phyloP scores from a whole-genome alignment of 371 early-diverging fungal species.

The Mucor circinelloides region DNA sequence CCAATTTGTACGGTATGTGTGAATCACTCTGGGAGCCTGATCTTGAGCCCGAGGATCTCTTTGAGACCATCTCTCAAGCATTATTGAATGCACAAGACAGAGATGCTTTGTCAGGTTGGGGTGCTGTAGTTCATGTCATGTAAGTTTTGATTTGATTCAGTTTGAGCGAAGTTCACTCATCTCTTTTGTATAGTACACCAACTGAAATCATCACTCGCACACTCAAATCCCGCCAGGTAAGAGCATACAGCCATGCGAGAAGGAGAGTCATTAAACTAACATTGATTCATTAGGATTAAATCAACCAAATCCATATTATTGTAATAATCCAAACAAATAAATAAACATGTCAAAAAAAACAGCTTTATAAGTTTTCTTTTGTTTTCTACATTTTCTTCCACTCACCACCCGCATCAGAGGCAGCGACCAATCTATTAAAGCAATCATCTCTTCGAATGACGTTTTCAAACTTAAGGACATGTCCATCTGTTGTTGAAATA shows the following conservation, averaged over 20 bases:
- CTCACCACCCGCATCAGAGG: constrained; percentile 31
- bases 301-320: background rate
- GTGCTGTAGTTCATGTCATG: constrained; percentile 95
- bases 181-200: constrained; percentile 66
- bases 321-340: background rate
- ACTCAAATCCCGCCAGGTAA: constrained; percentile 82
- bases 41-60: constrained; percentile 97
- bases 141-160: constrained; percentile 31
- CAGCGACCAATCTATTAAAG: constrained; percentile 39
- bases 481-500: constrained; percentile 30
- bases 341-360: background rate
- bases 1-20: constrained; percentile 96
- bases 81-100: constrained; percentile 98
- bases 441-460: constrained; percentile 46
- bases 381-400: constrained; percentile 22
- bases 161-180: background rate
- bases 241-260: background rate
- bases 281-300: constrained; percentile 8
- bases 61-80: constrained; percentile 97
- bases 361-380: background rate
- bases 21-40: constrained; percentile 98
- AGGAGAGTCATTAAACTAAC: background rate
- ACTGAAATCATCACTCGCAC: constrained; percentile 85
- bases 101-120: constrained; percentile 99
- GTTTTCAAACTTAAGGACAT: constrained; percentile 41